phyloP scores from a whole-genome alignment of 1,139 yeast genomes.

The Diutina neorugosa region DNA sequence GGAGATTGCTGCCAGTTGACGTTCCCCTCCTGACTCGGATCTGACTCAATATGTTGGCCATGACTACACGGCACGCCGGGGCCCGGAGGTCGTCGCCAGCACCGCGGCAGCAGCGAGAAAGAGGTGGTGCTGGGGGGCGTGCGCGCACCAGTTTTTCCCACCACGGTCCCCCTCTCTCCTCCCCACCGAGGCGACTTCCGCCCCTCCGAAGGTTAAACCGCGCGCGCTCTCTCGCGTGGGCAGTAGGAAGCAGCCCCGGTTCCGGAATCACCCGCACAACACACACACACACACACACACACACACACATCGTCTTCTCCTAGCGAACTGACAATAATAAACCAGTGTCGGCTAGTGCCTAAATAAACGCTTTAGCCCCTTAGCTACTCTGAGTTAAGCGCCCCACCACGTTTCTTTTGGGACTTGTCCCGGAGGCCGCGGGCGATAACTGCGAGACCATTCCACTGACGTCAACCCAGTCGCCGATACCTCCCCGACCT shows the following conservation, averaged over 20 bases:
- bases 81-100: too few relatives aligned
- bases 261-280: background rate
- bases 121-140: too few relatives aligned
- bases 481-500: too few relatives aligned
- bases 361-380: background rate
- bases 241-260: too few relatives aligned
- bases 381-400: background rate
- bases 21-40: background rate
- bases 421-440: background rate
- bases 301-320: too few relatives aligned
- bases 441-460: background rate
- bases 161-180: too few relatives aligned
- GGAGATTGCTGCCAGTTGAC: background rate
- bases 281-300: too few relatives aligned
- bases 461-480: background rate
- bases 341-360: too few relatives aligned
- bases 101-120: too few relatives aligned
- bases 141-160: background rate
- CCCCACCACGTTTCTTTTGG: background rate
- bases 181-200: background rate
- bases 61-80: background rate
- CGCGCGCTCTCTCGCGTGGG: too few relatives aligned
- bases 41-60: background rate
- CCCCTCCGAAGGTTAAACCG: background rate
- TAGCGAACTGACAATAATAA: too few relatives aligned